phyloP scores from a whole-genome alignment of 106 monocot genomes.

The Phalaenopsis equestris region DNA sequence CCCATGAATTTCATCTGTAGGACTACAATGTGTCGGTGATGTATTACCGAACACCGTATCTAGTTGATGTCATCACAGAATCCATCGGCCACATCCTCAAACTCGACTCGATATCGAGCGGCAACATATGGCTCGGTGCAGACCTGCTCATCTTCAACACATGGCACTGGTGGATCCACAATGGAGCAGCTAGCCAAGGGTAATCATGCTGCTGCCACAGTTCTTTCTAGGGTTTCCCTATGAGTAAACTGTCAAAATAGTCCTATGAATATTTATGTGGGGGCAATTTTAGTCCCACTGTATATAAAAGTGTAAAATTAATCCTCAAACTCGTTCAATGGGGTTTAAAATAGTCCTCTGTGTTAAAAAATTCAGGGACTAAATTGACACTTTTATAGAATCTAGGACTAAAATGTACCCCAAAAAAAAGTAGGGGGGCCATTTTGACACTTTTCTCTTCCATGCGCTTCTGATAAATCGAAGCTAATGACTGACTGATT shows the following conservation, averaged over 20 bases:
- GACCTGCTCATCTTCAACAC: constrained; percentile 69
- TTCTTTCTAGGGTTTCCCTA: neutral
- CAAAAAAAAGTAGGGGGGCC: no score
- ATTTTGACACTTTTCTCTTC: no score
- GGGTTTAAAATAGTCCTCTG: no score
- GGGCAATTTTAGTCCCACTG: no score
- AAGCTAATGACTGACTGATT: neutral
- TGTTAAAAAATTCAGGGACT: no score
- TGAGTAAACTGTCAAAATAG: no score
- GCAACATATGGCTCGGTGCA: constrained; percentile 28
- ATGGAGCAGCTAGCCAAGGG: constrained; percentile 16
- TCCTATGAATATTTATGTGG: no score
- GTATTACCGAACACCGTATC: constrained; percentile 38
- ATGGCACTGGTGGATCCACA: constrained; percentile 57
- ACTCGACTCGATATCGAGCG: constrained; percentile 40
- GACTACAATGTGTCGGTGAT: constrained; percentile 32
- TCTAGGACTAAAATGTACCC: no score
- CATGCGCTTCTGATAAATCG: neutral
- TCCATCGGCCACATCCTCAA: constrained; percentile 39
- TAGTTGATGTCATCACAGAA: constrained; percentile 45
- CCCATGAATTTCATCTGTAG: constrained; percentile 9
- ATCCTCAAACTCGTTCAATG: no score
- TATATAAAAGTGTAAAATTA: no score
- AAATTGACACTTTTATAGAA: no score
- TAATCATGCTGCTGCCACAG: constrained; percentile 12